Percentiles rank a stretch among this genome's conserved stretches.
These are phyloP conservation scores for Agapanthus africanus DNA, from an alignment of 106 monocot genomes.

Conservation along the genomic window DNA sequence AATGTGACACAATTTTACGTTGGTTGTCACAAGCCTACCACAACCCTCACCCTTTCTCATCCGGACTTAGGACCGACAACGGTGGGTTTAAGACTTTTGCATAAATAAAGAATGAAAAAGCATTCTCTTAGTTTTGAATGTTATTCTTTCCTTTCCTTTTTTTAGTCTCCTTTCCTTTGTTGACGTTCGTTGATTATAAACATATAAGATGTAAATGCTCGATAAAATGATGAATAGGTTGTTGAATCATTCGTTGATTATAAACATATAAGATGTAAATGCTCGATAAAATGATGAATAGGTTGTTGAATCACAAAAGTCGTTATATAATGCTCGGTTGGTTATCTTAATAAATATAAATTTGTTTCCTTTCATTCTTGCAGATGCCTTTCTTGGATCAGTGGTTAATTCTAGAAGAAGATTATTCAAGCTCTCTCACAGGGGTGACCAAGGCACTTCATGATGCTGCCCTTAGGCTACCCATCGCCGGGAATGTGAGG, in stretches of 20 bases:
- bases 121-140: no score
- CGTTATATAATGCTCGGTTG: neutral
- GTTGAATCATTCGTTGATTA: neutral
- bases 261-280: neutral
- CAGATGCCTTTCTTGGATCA: slow-evolving; percentile 65
- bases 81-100: no score
- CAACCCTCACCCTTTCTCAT: no score
- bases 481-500: slow-evolving; percentile 49
- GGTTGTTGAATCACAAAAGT: neutral
- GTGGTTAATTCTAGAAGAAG: slow-evolving; percentile 50
- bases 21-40: no score
- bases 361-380: neutral
- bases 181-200: neutral
- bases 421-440: slow-evolving; percentile 49
- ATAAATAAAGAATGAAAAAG: no score
- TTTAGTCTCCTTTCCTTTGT: no score
- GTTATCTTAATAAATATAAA: neutral
- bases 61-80: no score
- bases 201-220: neutral
- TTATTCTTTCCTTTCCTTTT: no score
- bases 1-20: no score
- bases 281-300: neutral
- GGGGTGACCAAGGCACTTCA: slow-evolving; percentile 47
- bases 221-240: neutral
- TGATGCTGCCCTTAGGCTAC: slow-evolving; percentile 63